Evolutionary conservation across 495 filamentous ascomycete species (phyloP).

Genomic region (Tuber calosporum): DNA sequence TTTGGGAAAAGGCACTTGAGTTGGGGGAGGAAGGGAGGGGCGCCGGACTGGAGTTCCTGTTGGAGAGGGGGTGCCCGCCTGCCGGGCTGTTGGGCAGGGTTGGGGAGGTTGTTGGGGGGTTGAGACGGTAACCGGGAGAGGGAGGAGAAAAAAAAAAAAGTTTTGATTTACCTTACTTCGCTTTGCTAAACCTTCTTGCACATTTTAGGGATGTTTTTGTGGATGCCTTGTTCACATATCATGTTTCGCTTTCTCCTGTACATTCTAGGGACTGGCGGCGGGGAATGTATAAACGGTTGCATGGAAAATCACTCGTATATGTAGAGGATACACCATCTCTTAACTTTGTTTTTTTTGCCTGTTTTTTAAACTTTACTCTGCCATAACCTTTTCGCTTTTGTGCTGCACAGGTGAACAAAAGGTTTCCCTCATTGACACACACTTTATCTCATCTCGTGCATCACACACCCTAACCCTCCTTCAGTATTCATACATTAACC

Average conservation of each 20-base stretch:
- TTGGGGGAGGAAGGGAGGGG: not conserved
- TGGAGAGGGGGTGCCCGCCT: conserved; percentile 23
- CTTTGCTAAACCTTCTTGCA: not conserved
- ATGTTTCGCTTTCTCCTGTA: not conserved
- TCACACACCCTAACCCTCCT: not conserved
- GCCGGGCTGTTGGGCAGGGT: conserved; percentile 21
- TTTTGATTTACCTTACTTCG: not conserved
- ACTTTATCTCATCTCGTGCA: not conserved
- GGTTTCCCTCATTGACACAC: not conserved
- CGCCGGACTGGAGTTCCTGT: conserved; percentile 16
- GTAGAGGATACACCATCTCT: not conserved
- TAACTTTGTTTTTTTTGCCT: not conserved
- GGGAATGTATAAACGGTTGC: not conserved
- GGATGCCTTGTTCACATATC: not conserved
- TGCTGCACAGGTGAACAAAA: not conserved
- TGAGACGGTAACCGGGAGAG: not conserved
- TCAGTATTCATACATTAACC: not conserved
- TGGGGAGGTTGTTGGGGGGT: not conserved
- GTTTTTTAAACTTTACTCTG: not conserved
- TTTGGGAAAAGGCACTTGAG: conserved; percentile 28
- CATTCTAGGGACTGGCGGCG: not conserved
- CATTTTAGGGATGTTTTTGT: not conserved
- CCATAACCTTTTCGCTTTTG: not conserved
- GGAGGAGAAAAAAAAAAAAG: not conserved
- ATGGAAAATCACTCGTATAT: not conserved